These are phyloP conservation scores for Serendipita sp. DNA, from an alignment of 768 basidiomycete species.

Conservation along the genomic window DNA sequence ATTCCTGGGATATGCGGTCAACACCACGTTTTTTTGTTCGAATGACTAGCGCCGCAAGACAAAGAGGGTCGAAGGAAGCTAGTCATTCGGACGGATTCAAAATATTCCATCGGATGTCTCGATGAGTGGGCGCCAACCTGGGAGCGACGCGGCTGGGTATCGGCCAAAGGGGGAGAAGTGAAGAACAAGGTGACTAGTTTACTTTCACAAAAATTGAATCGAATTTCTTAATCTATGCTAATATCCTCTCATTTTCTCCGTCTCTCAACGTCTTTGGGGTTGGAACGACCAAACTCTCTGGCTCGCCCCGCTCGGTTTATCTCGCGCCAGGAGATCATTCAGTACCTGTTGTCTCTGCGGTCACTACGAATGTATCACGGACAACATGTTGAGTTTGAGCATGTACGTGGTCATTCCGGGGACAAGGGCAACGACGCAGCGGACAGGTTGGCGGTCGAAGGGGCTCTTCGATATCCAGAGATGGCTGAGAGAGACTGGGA, in stretches of 20 bases:
- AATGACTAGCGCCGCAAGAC: not conserved
- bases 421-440: slow-evolving; percentile 76
- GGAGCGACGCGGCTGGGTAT: slow-evolving; percentile 25
- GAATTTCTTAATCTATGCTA: not conserved
- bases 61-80: slow-evolving; percentile 23
- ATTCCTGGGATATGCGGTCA: too few relatives aligned
- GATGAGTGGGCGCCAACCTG: slow-evolving; percentile 12
- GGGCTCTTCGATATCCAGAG: slow-evolving; percentile 25
- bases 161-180: slow-evolving; percentile 36
- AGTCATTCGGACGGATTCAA: slow-evolving; percentile 72
- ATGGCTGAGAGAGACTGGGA: not conserved
- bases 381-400: slow-evolving; percentile 43
- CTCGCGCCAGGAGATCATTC: slow-evolving; percentile 34
- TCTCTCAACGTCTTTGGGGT: not conserved
- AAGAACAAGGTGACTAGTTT: slow-evolving; percentile 36
- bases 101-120: slow-evolving; percentile 60
- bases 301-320: too few relatives aligned
- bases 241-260: not conserved
- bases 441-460: slow-evolving; percentile 53
- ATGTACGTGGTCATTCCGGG: slow-evolving; percentile 68
- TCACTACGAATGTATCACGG: slow-evolving; percentile 33
- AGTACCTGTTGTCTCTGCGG: slow-evolving; percentile 50
- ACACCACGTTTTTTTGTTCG: too few relatives aligned
- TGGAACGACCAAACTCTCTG: too few relatives aligned
- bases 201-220: not conserved